phyloP scores from a whole-genome alignment of 768 basidiomycete genomes.

The Pisolithus orientalis region DNA sequence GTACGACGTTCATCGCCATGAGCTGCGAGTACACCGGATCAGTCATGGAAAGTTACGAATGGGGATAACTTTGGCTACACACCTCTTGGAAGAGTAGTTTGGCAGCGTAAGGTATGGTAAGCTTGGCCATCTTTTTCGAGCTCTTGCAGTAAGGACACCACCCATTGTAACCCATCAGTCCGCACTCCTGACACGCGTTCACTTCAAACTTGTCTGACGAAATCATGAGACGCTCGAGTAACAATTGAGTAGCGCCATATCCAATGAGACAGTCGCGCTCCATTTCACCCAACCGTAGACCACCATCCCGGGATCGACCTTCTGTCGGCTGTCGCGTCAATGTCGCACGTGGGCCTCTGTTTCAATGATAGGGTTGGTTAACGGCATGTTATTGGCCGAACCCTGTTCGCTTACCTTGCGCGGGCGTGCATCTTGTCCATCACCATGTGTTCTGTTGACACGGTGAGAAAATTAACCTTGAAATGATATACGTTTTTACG shows the following conservation, averaged over 20 bases:
- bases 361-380: constrained; percentile 1
- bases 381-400: constrained; percentile 4
- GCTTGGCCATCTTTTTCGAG: constrained; percentile 90
- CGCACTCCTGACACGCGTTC: constrained; percentile 91
- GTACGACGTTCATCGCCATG: constrained; percentile 97
- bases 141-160: constrained; percentile 99
- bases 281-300: constrained; percentile 97
- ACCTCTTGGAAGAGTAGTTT: constrained; percentile 91
- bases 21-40: constrained; percentile 40
- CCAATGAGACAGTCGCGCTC: constrained; percentile 98
- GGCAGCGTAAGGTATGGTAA: constrained; percentile 95
- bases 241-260: constrained; percentile 94
- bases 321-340: constrained; percentile 97
- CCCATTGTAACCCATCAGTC: constrained; percentile 88
- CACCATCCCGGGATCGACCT: constrained; percentile 96
- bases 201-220: constrained; percentile 98
- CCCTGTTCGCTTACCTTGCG: constrained; percentile 57
- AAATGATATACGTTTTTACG: neutral
- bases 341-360: constrained; percentile 90
- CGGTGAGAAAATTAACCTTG: constrained; percentile 12
- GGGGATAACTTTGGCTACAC: constrained; percentile 13
- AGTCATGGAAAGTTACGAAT: neutral
- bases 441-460: constrained; percentile 83
- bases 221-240: constrained; percentile 97
- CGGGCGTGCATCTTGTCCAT: constrained; percentile 99